Evolutionary conservation across 257 asterid species (phyloP).

Genomic region (Solanum ossicruentum): DNA sequence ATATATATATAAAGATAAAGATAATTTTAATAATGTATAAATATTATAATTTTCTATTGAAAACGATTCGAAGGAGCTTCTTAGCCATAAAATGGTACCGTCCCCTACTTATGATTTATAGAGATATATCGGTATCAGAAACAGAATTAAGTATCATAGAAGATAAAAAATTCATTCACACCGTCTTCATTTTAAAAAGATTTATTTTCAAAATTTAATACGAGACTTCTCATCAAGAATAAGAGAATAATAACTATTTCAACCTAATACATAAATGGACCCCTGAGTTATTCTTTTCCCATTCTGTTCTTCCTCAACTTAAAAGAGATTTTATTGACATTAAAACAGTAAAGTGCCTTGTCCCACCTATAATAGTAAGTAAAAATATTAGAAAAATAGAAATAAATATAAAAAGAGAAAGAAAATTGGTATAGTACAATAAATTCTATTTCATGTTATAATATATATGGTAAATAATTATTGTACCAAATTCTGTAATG

Average conservation of each 20-base stretch:
- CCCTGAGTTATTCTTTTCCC: neutral
- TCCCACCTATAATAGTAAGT: neutral
- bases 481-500: neutral
- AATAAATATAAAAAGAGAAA: neutral
- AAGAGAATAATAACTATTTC: neutral
- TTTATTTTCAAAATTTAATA: neutral
- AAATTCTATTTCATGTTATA: neutral
- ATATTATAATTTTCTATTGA: too few relatives aligned
- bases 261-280: neutral
- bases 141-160: too few relatives aligned
- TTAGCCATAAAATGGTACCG: too few relatives aligned
- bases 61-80: too few relatives aligned
- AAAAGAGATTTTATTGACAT: neutral
- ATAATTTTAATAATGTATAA: too few relatives aligned
- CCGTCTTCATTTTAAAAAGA: too few relatives aligned
- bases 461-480: neutral
- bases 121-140: too few relatives aligned
- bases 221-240: neutral
- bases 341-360: neutral
- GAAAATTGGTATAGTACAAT: neutral
- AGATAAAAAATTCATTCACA: too few relatives aligned
- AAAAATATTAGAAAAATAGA: neutral
- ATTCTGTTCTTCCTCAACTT: neutral
- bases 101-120: too few relatives aligned
- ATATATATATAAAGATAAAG: too few relatives aligned